Evolutionary conservation across 805 yeast genomes (phyloP).

Genomic region (Candida parachauliodes): DNA sequence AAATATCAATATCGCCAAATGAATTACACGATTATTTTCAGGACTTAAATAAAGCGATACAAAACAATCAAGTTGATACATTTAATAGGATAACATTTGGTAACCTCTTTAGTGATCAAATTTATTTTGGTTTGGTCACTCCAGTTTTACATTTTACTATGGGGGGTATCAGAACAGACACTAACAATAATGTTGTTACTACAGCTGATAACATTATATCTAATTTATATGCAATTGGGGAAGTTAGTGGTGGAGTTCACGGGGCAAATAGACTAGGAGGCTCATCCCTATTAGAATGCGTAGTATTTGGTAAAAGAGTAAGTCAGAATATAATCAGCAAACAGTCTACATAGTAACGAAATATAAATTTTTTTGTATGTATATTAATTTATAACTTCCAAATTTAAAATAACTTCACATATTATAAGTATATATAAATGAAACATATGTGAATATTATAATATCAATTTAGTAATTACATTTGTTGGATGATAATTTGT

Average conservation of each 20-base stretch:
- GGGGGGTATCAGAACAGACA: constrained; percentile 65
- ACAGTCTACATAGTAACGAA: background rate
- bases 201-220: constrained; percentile 27
- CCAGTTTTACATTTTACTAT: constrained; percentile 67
- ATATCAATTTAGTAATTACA: too few species aligned
- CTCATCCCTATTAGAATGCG: constrained; percentile 55
- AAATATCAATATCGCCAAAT: constrained; percentile 6
- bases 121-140: constrained; percentile 51
- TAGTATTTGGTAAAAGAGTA: constrained; percentile 46
- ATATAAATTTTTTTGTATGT: background rate
- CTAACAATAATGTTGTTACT: constrained; percentile 38
- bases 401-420: too few species aligned
- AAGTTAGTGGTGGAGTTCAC: constrained; percentile 66
- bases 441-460: too few species aligned
- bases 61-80: constrained; percentile 19
- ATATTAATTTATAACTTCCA: too few species aligned
- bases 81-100: constrained; percentile 35
- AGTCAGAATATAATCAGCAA: constrained; percentile 3
- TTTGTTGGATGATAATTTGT: too few species aligned
- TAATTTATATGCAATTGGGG: constrained; percentile 63
- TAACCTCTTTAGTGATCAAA: constrained; percentile 12
- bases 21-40: constrained; percentile 16
- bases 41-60: constrained; percentile 11
- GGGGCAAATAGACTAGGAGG: constrained; percentile 63
- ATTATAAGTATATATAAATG: too few species aligned